Evolutionary conservation across 768 basidiomycete species (phyloP).

Genomic region (Hemileccinum impolitum): DNA sequence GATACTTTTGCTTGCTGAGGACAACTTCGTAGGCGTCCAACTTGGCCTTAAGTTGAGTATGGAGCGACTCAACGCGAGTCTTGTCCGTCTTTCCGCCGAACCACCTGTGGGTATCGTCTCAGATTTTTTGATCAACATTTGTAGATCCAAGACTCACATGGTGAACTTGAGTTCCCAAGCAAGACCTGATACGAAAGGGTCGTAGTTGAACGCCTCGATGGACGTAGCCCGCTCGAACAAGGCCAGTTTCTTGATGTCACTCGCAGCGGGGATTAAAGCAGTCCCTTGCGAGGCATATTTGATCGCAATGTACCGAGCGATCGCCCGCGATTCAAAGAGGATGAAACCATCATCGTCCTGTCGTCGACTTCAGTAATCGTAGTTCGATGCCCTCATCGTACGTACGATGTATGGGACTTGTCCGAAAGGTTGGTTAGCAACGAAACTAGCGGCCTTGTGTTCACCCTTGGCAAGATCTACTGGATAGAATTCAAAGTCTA

Average conservation of each 20-base stretch:
- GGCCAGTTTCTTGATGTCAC: constrained; percentile 34
- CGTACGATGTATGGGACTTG: constrained; percentile 39
- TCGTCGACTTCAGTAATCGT: no score
- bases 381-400: background rate
- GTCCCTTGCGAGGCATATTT: constrained; percentile 38
- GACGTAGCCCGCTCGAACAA: constrained; percentile 51
- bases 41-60: constrained; percentile 30
- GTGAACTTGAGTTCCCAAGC: constrained; percentile 46
- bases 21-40: constrained; percentile 34
- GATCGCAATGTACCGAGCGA: constrained; percentile 38
- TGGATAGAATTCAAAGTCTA: constrained; percentile 49
- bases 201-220: constrained; percentile 52
- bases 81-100: constrained; percentile 32
- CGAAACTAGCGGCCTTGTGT: constrained; percentile 46
- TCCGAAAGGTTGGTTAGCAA: constrained; percentile 54
- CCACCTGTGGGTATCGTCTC: constrained; percentile 1
- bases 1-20: constrained; percentile 33
- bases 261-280: constrained; percentile 31
- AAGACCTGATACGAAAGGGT: constrained; percentile 39
- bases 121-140: background rate
- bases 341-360: constrained; percentile 40
- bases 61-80: constrained; percentile 23
- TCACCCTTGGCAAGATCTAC: constrained; percentile 41
- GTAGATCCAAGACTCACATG: constrained; percentile 30
- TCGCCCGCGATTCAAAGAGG: constrained; percentile 42